Evolutionary conservation across 2,329 filamentous ascomycete genomes (phyloP).

Genomic region (Ceratocystis variospora): DNA sequence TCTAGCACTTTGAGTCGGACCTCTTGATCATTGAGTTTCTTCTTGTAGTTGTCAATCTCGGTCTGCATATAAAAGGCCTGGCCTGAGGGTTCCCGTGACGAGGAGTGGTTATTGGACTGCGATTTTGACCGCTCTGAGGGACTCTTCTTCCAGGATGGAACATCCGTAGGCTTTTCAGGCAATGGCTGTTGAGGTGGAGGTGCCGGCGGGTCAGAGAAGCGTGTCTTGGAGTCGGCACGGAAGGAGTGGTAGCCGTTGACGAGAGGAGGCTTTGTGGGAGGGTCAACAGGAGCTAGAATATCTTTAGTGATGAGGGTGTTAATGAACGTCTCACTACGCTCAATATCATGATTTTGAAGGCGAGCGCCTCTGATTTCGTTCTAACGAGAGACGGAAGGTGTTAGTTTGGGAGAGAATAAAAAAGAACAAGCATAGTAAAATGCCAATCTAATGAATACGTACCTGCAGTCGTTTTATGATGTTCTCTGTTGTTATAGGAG

Average conservation of each 20-base stretch:
- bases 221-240: conserved; percentile 62
- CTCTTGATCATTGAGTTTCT: conserved; percentile 51
- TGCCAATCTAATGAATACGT: conserved; percentile 28
- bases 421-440: too few species aligned
- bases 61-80: conserved; percentile 79
- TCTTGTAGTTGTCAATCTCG: conserved; percentile 67
- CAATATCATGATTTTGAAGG: conserved; percentile 74
- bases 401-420: conserved; percentile 15
- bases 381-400: conserved; percentile 32
- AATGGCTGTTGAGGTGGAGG: conserved; percentile 86
- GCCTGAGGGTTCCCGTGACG: conserved; percentile 38
- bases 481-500: conserved; percentile 83
- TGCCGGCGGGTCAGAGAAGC: conserved; percentile 85
- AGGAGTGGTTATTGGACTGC: conserved; percentile 24
- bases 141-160: conserved; percentile 56
- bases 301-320: conserved; percentile 63
- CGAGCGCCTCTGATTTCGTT: conserved; percentile 81
- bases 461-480: conserved; percentile 80
- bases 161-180: conserved; percentile 73
- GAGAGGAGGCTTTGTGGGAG: conserved; percentile 31
- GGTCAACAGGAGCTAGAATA: conserved; percentile 39
- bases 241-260: conserved; percentile 41
- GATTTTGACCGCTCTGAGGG: conserved; percentile 62
- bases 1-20: conserved; percentile 42
- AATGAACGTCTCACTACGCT: conserved; percentile 69